A percentile compares a stretch with the other conserved stretches of the same genome.
These are phyloP conservation scores for Piper longum DNA, from an alignment of 164 flowering plant genomes.

Conservation along the genomic window DNA sequence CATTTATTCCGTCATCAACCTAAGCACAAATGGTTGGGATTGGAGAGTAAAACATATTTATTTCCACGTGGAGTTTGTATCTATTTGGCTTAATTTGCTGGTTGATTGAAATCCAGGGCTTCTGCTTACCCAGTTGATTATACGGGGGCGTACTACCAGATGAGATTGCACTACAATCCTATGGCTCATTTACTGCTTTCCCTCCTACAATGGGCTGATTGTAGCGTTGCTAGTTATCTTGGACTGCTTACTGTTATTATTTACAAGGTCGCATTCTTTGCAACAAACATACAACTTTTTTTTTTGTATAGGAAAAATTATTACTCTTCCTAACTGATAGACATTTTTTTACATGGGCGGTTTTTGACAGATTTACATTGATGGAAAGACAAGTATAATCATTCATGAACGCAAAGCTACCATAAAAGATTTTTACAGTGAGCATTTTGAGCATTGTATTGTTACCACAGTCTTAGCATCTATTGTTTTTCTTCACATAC, in stretches of 20 bases:
- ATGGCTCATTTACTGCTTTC: slow-evolving; percentile 75
- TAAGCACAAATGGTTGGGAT: too few species aligned
- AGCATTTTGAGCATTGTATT: slow-evolving; percentile 1
- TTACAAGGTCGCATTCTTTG: slow-evolving; percentile 36
- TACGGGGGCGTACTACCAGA: slow-evolving; percentile 81
- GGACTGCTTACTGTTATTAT: slow-evolving; percentile 81
- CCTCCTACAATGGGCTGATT: slow-evolving; percentile 89
- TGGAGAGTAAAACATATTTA: too few species aligned
- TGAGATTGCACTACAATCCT: slow-evolving; percentile 85
- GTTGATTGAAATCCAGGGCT: slow-evolving; percentile 36
- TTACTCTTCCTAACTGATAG: too few species aligned
- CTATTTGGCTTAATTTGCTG: neutral
- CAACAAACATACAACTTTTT: neutral
- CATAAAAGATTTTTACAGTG: slow-evolving; percentile 75
- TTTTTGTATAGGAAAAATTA: too few species aligned
- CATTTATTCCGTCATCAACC: too few species aligned
- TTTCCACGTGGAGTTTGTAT: neutral
- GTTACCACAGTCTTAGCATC: too few species aligned
- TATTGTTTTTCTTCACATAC: neutral
- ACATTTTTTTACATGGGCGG: too few species aligned
- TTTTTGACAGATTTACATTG: slow-evolving; percentile 48
- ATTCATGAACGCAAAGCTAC: slow-evolving; percentile 82
- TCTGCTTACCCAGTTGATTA: slow-evolving; percentile 64
- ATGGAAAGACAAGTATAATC: slow-evolving; percentile 82
- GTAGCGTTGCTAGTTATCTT: slow-evolving; percentile 79